phyloP scores from a whole-genome alignment of 129 eudicot species.

The Saussurea involucrata region DNA sequence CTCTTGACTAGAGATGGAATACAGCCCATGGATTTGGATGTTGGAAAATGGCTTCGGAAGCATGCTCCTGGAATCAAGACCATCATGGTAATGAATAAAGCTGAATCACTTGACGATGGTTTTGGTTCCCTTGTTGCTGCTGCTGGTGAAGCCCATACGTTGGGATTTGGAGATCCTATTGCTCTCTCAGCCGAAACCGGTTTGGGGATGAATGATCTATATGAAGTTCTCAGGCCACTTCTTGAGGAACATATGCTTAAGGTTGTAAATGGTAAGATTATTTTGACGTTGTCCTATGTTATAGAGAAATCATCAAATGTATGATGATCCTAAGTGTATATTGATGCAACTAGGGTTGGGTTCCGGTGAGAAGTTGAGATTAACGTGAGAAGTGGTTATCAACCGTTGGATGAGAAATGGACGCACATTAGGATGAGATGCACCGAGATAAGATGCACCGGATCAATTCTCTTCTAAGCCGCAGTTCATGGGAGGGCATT shows the following conservation, averaged over 20 bases:
- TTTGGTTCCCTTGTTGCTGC: constrained; percentile 71
- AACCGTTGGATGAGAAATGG: too few species aligned
- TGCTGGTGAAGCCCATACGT: constrained; percentile 73
- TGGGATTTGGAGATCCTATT: constrained; percentile 96
- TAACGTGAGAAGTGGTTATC: too few species aligned
- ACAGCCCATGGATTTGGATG: constrained; percentile 96
- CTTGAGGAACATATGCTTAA: constrained; percentile 73
- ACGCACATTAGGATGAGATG: too few species aligned
- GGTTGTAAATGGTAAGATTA: constrained; percentile 39
- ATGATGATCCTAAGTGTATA: not conserved
- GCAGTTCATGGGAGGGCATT: too few species aligned
- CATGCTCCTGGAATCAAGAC: constrained; percentile 76
- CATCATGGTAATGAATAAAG: constrained; percentile 81
- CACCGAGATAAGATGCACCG: too few species aligned
- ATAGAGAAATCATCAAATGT: not conserved
- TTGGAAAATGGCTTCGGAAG: constrained; percentile 91
- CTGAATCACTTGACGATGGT: constrained; percentile 78
- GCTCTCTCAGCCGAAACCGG: constrained; percentile 97
- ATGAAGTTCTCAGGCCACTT: constrained; percentile 65
- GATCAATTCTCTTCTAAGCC: too few species aligned
- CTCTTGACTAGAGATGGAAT: constrained; percentile 68
- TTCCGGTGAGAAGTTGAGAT: too few species aligned
- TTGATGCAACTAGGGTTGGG: not conserved
- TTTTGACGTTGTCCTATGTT: not conserved
- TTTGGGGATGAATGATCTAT: constrained; percentile 75